These are phyloP conservation scores for Capsella bursapastoris DNA, from an alignment of 345 rosid genomes.

Conservation along the genomic window DNA sequence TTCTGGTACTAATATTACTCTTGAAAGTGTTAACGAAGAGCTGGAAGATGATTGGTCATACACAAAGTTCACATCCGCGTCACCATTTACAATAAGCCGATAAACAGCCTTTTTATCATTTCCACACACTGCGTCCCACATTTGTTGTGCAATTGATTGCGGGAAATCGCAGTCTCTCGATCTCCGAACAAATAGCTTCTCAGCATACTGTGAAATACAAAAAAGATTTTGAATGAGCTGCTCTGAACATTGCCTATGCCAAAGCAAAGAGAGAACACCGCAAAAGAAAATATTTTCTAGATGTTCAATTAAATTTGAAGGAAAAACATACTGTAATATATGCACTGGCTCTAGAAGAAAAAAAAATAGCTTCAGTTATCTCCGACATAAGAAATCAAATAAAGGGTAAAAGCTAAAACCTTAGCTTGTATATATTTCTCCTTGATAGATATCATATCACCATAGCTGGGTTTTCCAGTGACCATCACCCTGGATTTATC, in stretches of 20 bases:
- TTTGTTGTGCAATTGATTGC: conserved; percentile 63
- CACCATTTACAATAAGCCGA: conserved; percentile 75
- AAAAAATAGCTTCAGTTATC: conserved; percentile 14
- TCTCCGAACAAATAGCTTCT: conserved; percentile 82
- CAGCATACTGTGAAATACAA: conserved; percentile 73
- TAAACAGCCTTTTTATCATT: conserved; percentile 94
- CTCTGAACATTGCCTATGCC: conserved; percentile 9
- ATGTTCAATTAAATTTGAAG: conserved; percentile 12
- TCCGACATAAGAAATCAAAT: conserved; percentile 20
- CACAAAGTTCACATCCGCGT: conserved; percentile 70
- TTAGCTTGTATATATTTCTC: conserved; percentile 98
- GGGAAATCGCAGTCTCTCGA: conserved; percentile 62
- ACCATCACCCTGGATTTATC: conserved; percentile 65
- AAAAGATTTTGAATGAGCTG: not conserved
- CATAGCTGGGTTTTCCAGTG: conserved; percentile 66
- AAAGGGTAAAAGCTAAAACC: conserved; percentile 54
- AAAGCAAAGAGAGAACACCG: not conserved
- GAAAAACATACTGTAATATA: conserved; percentile 28
- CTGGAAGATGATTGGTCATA: conserved; percentile 66
- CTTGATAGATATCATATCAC: conserved; percentile 83
- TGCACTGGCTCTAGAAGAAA: conserved; percentile 24
- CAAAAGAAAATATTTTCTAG: not conserved
- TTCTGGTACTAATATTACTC: conserved; percentile 82
- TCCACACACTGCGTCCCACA: conserved; percentile 87
- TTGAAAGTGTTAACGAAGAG: conserved; percentile 84